phyloP scores from a whole-genome alignment of 2,329 filamentous ascomycete species.

The Penicillium corylophilum region DNA sequence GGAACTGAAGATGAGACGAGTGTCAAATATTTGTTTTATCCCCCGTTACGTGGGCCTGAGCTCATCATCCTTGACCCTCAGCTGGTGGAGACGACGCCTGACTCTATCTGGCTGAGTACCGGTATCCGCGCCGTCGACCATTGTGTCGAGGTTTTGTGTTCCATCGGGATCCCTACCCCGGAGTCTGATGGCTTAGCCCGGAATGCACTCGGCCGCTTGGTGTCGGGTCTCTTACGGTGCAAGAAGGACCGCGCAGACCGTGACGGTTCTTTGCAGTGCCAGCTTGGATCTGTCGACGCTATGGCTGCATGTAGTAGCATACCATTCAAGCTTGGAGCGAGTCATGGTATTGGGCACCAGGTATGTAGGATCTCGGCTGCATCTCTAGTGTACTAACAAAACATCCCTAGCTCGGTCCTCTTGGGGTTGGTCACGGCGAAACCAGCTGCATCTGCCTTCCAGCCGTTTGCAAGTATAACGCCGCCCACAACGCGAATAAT shows the following conservation, averaged over 20 bases:
- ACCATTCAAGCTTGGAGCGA: neutral
- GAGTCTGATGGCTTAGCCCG: neutral
- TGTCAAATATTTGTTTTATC: neutral
- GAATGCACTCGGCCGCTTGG: neutral
- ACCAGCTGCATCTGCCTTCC: slow-evolving; percentile 4
- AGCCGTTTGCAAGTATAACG: neutral
- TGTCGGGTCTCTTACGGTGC: neutral
- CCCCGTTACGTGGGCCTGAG: neutral
- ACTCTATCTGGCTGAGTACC: neutral
- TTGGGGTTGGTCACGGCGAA: slow-evolving; percentile 2
- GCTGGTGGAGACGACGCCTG: slow-evolving; percentile 1
- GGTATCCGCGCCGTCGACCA: neutral
- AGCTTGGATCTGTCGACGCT: neutral
- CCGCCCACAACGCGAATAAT: neutral
- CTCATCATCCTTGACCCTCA: slow-evolving; percentile 1
- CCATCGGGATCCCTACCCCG: neutral
- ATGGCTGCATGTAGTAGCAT: neutral
- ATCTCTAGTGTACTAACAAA: neutral
- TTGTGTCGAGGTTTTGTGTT: slow-evolving; percentile 1
- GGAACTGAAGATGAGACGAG: neutral
- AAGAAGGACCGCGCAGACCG: neutral
- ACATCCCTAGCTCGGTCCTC: neutral
- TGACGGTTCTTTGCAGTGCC: neutral
- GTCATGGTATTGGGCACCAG: slow-evolving; percentile 1
- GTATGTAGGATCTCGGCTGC: neutral